Base-by-base conservation (phyloP, 225 moss, liverwort and hornwort species). In the Thuidium tamariscinum region DNA sequence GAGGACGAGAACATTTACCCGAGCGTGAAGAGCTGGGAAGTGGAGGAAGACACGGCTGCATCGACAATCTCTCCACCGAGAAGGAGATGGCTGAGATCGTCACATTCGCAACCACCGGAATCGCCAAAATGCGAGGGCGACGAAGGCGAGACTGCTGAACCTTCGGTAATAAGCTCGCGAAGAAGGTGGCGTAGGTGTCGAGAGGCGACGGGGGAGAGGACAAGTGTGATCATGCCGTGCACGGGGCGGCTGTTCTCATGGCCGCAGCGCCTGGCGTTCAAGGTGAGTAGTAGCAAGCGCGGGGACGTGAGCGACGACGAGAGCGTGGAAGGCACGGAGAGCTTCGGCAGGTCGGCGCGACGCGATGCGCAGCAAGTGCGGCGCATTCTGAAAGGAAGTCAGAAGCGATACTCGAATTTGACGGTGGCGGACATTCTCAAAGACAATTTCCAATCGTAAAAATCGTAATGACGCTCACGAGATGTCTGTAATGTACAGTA, bases 11-110 rank as follows among this genome's bases (percentile, higher is more conserved):
- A 86, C 42, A 92, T 94, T 15, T 91, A 79, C 63, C 94, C 94
- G 7, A 92, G 92, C 85, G 92, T 92, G 80, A 89, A 89, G 85
- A 94, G 94, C 88, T 94, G 94, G 94, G 94, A 91, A 69, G 89
- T 94, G 29, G 81, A 70, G n/a, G 93, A 92, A 46, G 93, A 82
- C 30, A 51, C 71, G 26, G 79, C 7, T 39, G 51, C 67, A 30
- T 61, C 76, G 34, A 13, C 87, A 19, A 48, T 72, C 22, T 75
- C 91, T 15, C 73, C 85, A 20, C 61, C 89, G 32, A 65, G 65
- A 22, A 55, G 88, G 37, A 84, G 88, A 41, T 89, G 91, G 87
- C 89, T 74, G 25, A 78, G 78, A 20, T 29, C 81, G 11, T 67
- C 34, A n/a, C 64, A 51, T 46, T 64, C 66, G 41, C 84, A 64